Evolutionary conservation across 2,329 filamentous ascomycete genomes (phyloP).

Genomic region (Mycosphaerella sp.): DNA sequence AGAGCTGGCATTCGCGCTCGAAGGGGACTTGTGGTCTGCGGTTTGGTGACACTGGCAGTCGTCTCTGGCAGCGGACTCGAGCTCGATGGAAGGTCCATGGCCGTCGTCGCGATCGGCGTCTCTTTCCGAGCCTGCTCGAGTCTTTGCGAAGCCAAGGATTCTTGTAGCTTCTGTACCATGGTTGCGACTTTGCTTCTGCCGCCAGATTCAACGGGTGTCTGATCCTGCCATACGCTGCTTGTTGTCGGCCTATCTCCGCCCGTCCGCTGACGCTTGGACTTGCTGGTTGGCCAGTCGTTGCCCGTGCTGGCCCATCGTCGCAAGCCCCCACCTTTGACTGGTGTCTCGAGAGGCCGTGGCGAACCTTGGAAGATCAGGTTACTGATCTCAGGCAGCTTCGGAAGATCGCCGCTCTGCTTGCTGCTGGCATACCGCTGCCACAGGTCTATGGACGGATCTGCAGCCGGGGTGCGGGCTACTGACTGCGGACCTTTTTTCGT

Average conservation of each 20-base stretch:
- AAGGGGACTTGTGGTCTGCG: constrained; percentile 18
- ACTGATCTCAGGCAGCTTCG: constrained; percentile 37
- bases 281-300: constrained; percentile 41
- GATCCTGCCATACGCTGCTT: constrained; percentile 34
- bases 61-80: constrained; percentile 43
- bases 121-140: constrained; percentile 19
- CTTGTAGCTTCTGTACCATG: constrained; percentile 42
- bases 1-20: constrained; percentile 14
- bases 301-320: constrained; percentile 48
- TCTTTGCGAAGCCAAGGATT: constrained; percentile 37
- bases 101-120: constrained; percentile 8
- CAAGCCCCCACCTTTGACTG: constrained; percentile 43
- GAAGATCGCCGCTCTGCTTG: constrained; percentile 35
- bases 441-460: constrained; percentile 43
- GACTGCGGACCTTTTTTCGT: constrained; percentile 18
- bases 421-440: constrained; percentile 40
- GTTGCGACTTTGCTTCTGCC: constrained; percentile 31
- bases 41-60: constrained; percentile 13
- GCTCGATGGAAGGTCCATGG: constrained; percentile 38
- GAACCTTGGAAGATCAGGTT: constrained; percentile 43
- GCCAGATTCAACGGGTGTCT: constrained; percentile 27
- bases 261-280: constrained; percentile 37
- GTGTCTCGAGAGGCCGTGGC: constrained; percentile 39
- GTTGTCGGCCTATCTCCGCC: constrained; percentile 25
- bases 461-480: constrained; percentile 37